Percentiles rank a stretch among this genome's conserved stretches.
phyloP scores from a whole-genome alignment of 2,329 filamentous ascomycete species.

The Venturia carpophila region DNA sequence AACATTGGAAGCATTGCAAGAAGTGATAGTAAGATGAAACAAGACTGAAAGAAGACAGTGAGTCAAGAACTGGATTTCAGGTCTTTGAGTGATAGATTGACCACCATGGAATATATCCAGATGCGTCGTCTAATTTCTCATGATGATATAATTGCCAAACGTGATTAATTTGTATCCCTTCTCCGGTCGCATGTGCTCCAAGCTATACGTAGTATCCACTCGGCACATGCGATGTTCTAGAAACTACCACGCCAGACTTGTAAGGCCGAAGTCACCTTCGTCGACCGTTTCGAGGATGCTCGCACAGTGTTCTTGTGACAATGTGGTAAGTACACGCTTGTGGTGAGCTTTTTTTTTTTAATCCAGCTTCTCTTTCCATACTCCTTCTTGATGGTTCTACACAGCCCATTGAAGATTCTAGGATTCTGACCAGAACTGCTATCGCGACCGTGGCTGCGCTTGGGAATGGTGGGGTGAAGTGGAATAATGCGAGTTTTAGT shows the following conservation, averaged over 20 bases:
- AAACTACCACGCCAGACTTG: too few species aligned
- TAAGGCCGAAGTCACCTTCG: not conserved
- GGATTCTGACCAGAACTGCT: too few species aligned
- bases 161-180: not conserved
- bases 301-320: too few species aligned
- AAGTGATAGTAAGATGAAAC: too few species aligned
- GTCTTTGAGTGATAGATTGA: not conserved
- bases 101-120: not conserved
- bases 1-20: too few species aligned
- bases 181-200: not conserved
- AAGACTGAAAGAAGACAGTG: too few species aligned
- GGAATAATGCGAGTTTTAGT: too few species aligned
- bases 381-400: not conserved
- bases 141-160: not conserved
- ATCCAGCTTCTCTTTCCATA: not conserved
- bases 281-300: not conserved
- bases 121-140: not conserved
- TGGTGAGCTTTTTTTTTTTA: not conserved
- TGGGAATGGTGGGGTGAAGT: too few species aligned
- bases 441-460: too few species aligned
- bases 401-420: too few species aligned
- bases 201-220: not conserved
- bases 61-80: too few species aligned
- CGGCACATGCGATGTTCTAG: too few species aligned
- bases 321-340: not conserved